Evolutionary conservation across 2,329 filamentous ascomycete genomes (phyloP), one percentile per base, ranked within the genome.

Genomic region (Penicillium frequentans): DNA sequence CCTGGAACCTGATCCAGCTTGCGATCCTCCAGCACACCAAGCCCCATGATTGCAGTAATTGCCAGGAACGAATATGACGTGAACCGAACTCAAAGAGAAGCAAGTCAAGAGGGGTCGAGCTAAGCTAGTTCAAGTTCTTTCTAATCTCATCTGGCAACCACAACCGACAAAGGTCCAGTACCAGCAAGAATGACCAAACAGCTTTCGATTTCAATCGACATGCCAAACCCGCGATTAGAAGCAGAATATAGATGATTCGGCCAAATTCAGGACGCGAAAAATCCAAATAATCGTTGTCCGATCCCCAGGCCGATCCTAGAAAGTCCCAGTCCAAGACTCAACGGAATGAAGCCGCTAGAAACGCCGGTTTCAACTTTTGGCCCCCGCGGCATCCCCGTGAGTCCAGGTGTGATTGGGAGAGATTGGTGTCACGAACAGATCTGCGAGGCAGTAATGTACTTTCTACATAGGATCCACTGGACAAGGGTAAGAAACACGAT

Each of bases 1-100:
- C 90, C 90, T 58, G 91, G 91, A 59, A 93, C 90, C 73, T 90
- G 83, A 67, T 85, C 82, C 64, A 86, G 81, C 67, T 81, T 80
- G 68, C 71, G 80, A 69, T 89, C 84, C 67, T 93, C 86, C 57
- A 95, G 81, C 57, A 96, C 85, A 51, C 90, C 89, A 61, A 95
- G 81, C 45, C 86, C 86, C 87, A 89, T 90, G 27, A 55, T 48
- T 35, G 46, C 26, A 33, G 46, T 27, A 19, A 29, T 13, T 33
- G 2, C 27, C 27, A 13, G 11, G 29, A 11, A 37, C 27, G 11
- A 39, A 37, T 24, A 9, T 21, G 33, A 21, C 3, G 21, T n/a
- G n/a, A 6, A 44, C 3, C 11, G 27, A 31, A 47, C n/a, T 11
- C 19, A 33, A 23, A 5, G 21, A 39, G n/a, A 43, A 13, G 16